Percentiles rank a stretch among this genome's conserved stretches.
Evolutionary conservation across 2,329 filamentous ascomycete species (phyloP).

Genomic region (Clarireedia paspali): DNA sequence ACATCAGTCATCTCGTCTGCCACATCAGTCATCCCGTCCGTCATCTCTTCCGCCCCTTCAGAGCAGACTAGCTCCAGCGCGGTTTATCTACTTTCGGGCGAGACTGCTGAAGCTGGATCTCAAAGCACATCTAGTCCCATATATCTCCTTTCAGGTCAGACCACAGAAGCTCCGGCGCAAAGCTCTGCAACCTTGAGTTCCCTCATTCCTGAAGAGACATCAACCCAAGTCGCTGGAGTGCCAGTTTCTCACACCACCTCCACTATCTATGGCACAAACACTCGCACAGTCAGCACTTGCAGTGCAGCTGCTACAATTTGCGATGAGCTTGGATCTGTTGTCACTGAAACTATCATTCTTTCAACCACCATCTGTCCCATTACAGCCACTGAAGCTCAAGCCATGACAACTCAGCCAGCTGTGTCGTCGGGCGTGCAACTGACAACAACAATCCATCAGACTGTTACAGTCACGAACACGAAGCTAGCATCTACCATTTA

Average conservation of each 20-base stretch:
- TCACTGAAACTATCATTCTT: conserved; percentile 5
- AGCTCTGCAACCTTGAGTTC: not conserved
- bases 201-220: not conserved
- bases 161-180: not conserved
- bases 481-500: not conserved
- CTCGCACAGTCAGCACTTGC: not conserved
- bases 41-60: not conserved
- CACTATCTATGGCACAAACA: conserved; percentile 2
- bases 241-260: not conserved
- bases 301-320: too few relatives aligned
- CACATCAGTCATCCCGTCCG: not conserved
- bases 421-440: not conserved
- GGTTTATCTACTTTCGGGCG: not conserved
- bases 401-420: not conserved
- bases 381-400: not conserved
- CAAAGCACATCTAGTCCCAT: not conserved
- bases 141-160: not conserved
- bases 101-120: not conserved
- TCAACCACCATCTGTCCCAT: conserved; percentile 2
- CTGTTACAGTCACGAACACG: not conserved
- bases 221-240: not conserved
- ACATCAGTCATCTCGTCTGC: not conserved
- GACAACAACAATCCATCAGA: not conserved
- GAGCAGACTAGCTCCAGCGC: not conserved
- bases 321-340: conserved; percentile 3